phyloP scores from a whole-genome alignment of 1,284 basidiomycete species.

The Porodaedalea pini region DNA sequence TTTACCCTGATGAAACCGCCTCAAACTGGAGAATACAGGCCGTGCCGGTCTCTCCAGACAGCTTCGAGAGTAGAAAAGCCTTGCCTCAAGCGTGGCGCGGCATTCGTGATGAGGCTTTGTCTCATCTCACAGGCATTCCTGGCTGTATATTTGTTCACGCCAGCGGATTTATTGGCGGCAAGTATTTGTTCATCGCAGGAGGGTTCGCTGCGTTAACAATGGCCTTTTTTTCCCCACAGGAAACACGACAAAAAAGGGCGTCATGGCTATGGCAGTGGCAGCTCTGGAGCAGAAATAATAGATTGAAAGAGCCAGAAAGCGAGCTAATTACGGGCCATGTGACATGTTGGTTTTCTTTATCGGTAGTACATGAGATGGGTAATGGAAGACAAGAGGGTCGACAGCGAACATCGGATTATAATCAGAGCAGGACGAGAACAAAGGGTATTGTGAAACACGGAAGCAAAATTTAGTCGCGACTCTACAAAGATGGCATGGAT shows the following conservation, averaged over 20 bases:
- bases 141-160: conserved; percentile 93
- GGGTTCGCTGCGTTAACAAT: not conserved
- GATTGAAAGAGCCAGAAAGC: no score
- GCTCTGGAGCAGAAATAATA: no score
- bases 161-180: conserved; percentile 93
- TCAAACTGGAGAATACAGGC: conserved; percentile 93
- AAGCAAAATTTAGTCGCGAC: not conserved
- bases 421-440: not conserved
- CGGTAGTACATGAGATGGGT: no score
- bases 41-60: conserved; percentile 78
- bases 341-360: no score
- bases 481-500: not conserved
- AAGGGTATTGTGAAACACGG: not conserved
- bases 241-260: conserved; percentile 89
- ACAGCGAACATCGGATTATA: no score
- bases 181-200: conserved; percentile 27
- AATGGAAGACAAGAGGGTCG: no score
- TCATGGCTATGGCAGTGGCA: conserved; percentile 73
- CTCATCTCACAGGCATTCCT: conserved; percentile 70
- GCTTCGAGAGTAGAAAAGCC: conserved; percentile 88
- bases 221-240: conserved; percentile 47
- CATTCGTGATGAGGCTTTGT: conserved; percentile 80
- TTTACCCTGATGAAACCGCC: conserved; percentile 84
- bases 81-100: conserved; percentile 94
- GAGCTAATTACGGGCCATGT: not conserved